A percentile compares a stretch with the other conserved stretches of the same genome.
Conservation (phyloP, 2,329 filamentous ascomycete genomes). For the Aspergillus flavus region DNA sequence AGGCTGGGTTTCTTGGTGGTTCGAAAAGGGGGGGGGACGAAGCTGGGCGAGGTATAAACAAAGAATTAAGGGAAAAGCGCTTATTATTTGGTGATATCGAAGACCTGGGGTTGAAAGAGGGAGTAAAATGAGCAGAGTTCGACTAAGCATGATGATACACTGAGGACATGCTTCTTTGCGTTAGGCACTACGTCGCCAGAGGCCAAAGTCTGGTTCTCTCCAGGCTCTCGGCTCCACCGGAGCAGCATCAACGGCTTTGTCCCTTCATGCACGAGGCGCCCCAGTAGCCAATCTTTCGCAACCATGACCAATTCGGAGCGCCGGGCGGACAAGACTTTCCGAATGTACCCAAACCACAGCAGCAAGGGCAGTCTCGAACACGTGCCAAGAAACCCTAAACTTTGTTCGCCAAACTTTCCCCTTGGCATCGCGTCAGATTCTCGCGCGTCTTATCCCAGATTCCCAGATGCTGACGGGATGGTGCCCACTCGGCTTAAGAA, state of each 20-base stretch:
- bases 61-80: not conserved
- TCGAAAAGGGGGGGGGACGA: not conserved
- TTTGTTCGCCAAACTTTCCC: not conserved
- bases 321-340: not conserved
- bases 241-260: not conserved
- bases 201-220: not conserved
- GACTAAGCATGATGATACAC: no score
- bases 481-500: not conserved
- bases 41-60: not conserved
- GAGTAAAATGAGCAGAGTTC: not conserved
- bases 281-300: slow-evolving; percentile 1
- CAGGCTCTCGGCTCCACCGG: not conserved
- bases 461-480: not conserved
- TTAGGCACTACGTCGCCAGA: not conserved
- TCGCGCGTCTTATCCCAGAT: not conserved
- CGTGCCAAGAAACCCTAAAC: slow-evolving; percentile 1
- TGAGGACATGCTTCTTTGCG: not conserved
- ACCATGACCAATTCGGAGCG: not conserved
- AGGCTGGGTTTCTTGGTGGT: not conserved
- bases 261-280: not conserved
- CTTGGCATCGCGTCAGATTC: not conserved
- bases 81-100: not conserved
- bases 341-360: not conserved
- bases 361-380: not conserved
- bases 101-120: not conserved